phyloP scores from a whole-genome alignment of 257 asterid species.

The Solanum medicagineum region DNA sequence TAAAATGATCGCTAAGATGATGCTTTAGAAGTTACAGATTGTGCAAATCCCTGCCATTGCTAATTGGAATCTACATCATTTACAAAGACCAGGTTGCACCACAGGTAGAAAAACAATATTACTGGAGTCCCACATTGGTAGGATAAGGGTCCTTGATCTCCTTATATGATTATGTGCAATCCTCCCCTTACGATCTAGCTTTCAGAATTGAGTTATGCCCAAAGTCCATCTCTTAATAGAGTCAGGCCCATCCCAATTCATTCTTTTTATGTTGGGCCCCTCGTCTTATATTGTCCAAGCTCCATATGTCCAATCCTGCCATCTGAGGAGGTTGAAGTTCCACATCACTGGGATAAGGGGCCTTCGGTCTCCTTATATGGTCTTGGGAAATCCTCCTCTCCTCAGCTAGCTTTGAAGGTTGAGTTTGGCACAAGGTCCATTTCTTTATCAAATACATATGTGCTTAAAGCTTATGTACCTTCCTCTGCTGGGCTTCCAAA shows the following conservation, averaged over 20 bases:
- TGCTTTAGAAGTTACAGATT: neutral
- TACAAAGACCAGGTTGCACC: neutral
- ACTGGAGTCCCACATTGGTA: neutral
- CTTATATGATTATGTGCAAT: neutral
- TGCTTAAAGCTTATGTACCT: neutral
- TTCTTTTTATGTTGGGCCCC: too few species aligned
- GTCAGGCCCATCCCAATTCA: too few species aligned
- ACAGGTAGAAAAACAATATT: neutral
- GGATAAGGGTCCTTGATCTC: neutral
- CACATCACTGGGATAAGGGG: too few species aligned
- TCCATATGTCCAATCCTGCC: too few species aligned
- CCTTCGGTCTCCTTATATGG: too few species aligned
- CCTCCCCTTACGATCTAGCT: neutral
- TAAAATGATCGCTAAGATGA: neutral
- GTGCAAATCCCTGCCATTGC: neutral
- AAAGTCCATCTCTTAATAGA: neutral
- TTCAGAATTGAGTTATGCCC: neutral
- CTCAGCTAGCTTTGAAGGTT: too few species aligned
- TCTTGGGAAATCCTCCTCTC: too few species aligned
- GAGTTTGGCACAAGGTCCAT: too few species aligned
- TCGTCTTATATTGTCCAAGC: too few species aligned
- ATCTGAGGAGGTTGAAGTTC: too few species aligned
- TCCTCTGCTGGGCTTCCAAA: neutral
- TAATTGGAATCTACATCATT: neutral
- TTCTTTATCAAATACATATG: neutral